phyloP scores from a whole-genome alignment of 2,329 filamentous ascomycete genomes.

The Aspergillus phoenicis region DNA sequence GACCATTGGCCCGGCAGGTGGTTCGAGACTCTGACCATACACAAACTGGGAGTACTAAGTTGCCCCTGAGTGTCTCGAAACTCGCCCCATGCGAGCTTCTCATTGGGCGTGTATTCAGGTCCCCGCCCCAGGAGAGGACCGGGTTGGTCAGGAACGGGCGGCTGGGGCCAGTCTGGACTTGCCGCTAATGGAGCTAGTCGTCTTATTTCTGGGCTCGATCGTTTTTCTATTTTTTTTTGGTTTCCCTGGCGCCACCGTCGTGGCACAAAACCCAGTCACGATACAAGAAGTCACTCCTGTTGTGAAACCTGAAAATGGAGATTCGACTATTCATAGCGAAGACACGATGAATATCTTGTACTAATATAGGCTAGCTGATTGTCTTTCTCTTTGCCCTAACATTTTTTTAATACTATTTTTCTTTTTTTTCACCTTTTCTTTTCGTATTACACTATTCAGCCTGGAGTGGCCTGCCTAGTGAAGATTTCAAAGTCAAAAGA shows the following conservation, averaged over 20 bases:
- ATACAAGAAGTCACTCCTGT: neutral
- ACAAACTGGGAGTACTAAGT: neutral
- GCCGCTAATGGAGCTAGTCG: neutral
- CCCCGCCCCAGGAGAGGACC: slow-evolving; percentile 7
- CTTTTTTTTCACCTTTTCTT: no score
- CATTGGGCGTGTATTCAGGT: slow-evolving; percentile 12
- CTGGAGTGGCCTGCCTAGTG: no score
- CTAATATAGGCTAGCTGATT: no score
- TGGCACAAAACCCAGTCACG: neutral
- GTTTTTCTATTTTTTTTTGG: no score
- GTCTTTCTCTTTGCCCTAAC: no score
- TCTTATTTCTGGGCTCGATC: neutral
- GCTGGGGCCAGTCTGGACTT: slow-evolving; percentile 17
- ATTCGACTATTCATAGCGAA: no score
- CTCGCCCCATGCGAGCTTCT: neutral
- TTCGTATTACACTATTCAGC: no score
- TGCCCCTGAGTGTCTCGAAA: slow-evolving; percentile 27
- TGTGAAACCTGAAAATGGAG: neutral
- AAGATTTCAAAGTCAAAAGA: no score
- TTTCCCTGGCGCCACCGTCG: neutral
- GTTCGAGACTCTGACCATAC: slow-evolving; percentile 21
- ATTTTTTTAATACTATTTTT: no score
- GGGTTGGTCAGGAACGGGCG: neutral
- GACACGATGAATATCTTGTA: no score
- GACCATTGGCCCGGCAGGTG: slow-evolving; percentile 6